Base-by-base conservation (phyloP, 2,329 filamentous ascomycete genomes). In the Nigrograna mackinnonii region DNA sequence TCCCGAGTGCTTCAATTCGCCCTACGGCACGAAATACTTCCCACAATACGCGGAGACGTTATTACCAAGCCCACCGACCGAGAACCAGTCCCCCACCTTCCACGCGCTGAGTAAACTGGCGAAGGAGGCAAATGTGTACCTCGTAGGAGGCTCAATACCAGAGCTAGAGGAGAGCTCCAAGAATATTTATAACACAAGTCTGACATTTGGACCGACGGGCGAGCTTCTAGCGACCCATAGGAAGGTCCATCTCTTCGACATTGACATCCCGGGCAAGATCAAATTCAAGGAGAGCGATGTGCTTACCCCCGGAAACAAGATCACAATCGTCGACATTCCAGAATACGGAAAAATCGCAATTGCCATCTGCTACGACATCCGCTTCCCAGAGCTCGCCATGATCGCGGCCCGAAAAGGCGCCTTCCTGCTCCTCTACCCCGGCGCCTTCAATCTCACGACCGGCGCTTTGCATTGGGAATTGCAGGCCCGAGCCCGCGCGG, bases 1-100 rank as follows among this genome's bases (percentile, higher is more conserved):
- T 14, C 94, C 94, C 24, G 94, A 99, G 75, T 99, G 94, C 79
- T 99, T 99, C 83, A 99, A 99, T 77, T 95, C 89, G 31, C 94
- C 94, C 6, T 99, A 99, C 71, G 94, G 94, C 54, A 91, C 85
- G 54, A 79, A 90, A 62, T 91, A 86, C 77, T 99, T 99, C 73
- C 86, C 91, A 40, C 82, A 85, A 47, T 97, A 97, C 69, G 91
- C 94, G 54, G 94, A 99, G 72, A 86, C 83, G 2, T 84, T 97
- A n/a, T 76, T 82, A 1, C 89, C 90, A 1, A 86, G 84, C 3
- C 89, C 90, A 20, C 89, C 91, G 0, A 75, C 84, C 3, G 66
- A 75, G 47, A 79, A 82, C 34, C 82, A 87, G 58, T 86, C 88
- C 4, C 91, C 91, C 0, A 91, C 88, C 41, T 97, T 85, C 79